phyloP scores from a whole-genome alignment of 2,329 filamentous ascomycete species.

The Didymella sp. region DNA sequence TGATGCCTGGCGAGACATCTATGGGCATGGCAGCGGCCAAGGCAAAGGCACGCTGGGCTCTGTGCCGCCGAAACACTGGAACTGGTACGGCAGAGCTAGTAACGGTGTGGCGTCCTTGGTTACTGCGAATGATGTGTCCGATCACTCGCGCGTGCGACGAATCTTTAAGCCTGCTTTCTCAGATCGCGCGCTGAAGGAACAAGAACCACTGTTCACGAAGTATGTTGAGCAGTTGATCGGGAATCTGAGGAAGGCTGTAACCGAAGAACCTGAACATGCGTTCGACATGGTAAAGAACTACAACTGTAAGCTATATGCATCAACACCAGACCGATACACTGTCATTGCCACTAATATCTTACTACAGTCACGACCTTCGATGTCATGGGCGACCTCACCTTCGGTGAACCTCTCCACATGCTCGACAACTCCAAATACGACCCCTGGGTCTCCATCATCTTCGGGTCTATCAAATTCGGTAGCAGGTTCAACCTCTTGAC shows the following conservation, averaged over 20 bases:
- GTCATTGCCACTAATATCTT: neutral
- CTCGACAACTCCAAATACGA: slow-evolving; percentile 39
- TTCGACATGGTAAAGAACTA: slow-evolving; percentile 45
- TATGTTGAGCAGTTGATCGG: slow-evolving; percentile 53
- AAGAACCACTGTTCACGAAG: slow-evolving; percentile 50
- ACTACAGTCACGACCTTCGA: slow-evolving; percentile 39
- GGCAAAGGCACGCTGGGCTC: slow-evolving; percentile 21
- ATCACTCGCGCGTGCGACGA: slow-evolving; percentile 50
- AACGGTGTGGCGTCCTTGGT: slow-evolving; percentile 26
- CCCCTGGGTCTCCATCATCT: slow-evolving; percentile 44
- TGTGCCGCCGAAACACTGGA: slow-evolving; percentile 32
- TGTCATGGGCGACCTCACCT: slow-evolving; percentile 45
- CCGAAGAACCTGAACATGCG: slow-evolving; percentile 38
- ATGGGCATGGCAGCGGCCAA: slow-evolving; percentile 30
- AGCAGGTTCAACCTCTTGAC: slow-evolving; percentile 20
- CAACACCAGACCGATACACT: neutral
- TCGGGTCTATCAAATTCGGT: slow-evolving; percentile 20
- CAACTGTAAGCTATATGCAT: slow-evolving; percentile 30
- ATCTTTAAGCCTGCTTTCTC: slow-evolving; percentile 54
- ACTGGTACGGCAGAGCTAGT: slow-evolving; percentile 12
- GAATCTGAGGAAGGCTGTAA: slow-evolving; percentile 42
- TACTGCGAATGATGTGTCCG: slow-evolving; percentile 33
- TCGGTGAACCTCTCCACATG: slow-evolving; percentile 43
- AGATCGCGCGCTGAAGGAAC: slow-evolving; percentile 51
- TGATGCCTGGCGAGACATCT: slow-evolving; percentile 38